Evolutionary conservation across 768 basidiomycete genomes (phyloP).

Genomic region (Pleurotus tuber-regium): DNA sequence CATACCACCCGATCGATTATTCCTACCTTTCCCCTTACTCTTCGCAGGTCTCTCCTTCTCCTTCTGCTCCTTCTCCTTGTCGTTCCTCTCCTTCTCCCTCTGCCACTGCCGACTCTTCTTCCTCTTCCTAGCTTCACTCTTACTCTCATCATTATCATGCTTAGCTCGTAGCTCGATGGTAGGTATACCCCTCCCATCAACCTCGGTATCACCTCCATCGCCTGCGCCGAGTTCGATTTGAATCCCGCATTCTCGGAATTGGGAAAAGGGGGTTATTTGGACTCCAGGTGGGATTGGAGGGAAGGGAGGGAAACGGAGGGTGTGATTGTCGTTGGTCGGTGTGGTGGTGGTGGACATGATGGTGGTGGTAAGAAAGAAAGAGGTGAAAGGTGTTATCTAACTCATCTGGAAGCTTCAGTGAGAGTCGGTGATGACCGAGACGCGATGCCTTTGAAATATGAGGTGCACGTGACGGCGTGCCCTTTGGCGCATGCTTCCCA

Average conservation of each 20-base stretch:
- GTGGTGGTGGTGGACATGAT: no score
- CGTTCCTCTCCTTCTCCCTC: slow-evolving; percentile 21
- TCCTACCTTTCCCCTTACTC: not conserved
- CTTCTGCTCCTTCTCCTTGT: slow-evolving; percentile 19
- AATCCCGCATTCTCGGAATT: slow-evolving; percentile 59
- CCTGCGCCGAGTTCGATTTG: slow-evolving; percentile 35
- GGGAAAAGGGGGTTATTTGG: slow-evolving; percentile 50
- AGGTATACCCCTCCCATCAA: slow-evolving; percentile 65
- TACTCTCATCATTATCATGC: slow-evolving; percentile 55
- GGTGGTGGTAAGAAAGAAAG: slow-evolving; percentile 1
- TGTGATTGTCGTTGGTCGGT: no score
- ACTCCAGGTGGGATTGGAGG: slow-evolving; percentile 34
- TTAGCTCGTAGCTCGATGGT: slow-evolving; percentile 54
- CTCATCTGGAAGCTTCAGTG: no score
- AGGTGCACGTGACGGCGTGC: no score
- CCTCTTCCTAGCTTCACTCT: slow-evolving; percentile 53
- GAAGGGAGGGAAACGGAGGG: slow-evolving; percentile 26
- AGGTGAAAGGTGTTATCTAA: no score
- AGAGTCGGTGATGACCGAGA: no score
- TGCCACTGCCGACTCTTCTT: slow-evolving; percentile 29
- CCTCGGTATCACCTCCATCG: slow-evolving; percentile 52
- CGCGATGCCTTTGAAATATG: no score
- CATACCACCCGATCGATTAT: not conserved
- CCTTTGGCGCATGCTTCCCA: no score
- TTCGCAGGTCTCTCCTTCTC: not conserved